Evolutionary conservation across 2,329 filamentous ascomycete species (phyloP), one percentile per base, ranked within the genome.

Genomic region (Drechslera avenae): DNA sequence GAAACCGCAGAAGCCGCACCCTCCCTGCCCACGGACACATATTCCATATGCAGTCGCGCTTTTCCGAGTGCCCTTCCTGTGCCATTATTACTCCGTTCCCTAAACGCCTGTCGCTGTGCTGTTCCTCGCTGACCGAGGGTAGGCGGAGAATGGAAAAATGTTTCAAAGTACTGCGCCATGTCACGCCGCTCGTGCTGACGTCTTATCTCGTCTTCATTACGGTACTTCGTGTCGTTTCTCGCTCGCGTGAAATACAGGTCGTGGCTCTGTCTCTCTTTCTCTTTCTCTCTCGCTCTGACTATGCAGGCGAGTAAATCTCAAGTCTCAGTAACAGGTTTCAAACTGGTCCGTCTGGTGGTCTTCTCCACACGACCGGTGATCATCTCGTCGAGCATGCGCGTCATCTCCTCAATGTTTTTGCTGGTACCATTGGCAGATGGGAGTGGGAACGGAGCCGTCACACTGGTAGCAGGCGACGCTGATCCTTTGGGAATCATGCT

Each of bases 371-470:
- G 86, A 67, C 88, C 50, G 89, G 86, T 89, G 52, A 97, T 94
- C 93, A 97, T 97, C 75, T 96, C 91, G 66, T 97, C 93, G 19
- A 97, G 82, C 78, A 97, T 91, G 64, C 86, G 85, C 60, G 90
- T 96, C 86, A 97, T 92, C 74, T 96, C 92, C 63, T 96, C 91
- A 28, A 94, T 88, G 60, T 89, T 90, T 77, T 80, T 82, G 44
- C 81, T 81, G 39, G 71, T 62, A 60, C 72, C 61, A 8, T 59
- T 56, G n/a, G 49, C 53, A 7, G 58, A 41, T 26, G 62, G 46
- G 17, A 56, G 53, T 18, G 62, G 62, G 7, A 49, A 49, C 6
- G 45, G 45, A 4, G 49, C 32, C 18, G 47, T 52, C 9, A 52
- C 37, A 32, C 49, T 48, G 4, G 32, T 30, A 19, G 59, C 61